A percentile compares a stretch with the other conserved stretches of the same genome.
Evolutionary conservation across 306 rosid species (phyloP).

Genomic region (Aeschynomene evenia): DNA sequence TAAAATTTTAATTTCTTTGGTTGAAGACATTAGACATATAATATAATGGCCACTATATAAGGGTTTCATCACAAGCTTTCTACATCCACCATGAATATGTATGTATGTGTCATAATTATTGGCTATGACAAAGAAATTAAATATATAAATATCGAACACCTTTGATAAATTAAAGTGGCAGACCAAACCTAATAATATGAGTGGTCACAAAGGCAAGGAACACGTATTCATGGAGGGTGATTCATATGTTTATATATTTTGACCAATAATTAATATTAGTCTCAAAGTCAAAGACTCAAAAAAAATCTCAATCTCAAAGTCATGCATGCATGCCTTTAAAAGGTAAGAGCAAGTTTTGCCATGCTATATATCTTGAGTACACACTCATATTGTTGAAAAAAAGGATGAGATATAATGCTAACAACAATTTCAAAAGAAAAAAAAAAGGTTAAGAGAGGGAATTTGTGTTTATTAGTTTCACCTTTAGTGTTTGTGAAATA

Average conservation of each 20-base stretch:
- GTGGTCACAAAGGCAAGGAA: constrained; percentile 20
- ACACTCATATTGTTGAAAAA: neutral
- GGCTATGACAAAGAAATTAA: constrained; percentile 28
- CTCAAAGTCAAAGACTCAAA: neutral
- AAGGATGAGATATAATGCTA: too few species aligned
- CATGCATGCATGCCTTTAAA: constrained; percentile 15
- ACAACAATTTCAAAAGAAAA: too few species aligned
- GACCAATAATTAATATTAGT: neutral
- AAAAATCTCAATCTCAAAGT: neutral
- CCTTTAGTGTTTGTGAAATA: too few species aligned
- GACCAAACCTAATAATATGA: neutral
- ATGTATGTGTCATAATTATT: constrained; percentile 22
- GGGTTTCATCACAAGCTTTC: constrained; percentile 27
- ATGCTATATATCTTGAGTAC: neutral
- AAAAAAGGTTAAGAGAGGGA: too few species aligned
- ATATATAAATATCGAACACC: too few species aligned
- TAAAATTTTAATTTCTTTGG: too few species aligned
- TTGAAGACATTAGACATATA: too few species aligned
- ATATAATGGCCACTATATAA: too few species aligned
- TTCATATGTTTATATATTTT: neutral
- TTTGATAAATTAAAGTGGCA: constrained; percentile 35
- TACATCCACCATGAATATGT: constrained; percentile 35
- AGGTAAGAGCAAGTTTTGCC: neutral
- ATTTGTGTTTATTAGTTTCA: too few species aligned
- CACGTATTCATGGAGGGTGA: neutral